Evolutionary conservation across 495 filamentous ascomycete species (phyloP).

Genomic region (Penicillium turbatum): DNA sequence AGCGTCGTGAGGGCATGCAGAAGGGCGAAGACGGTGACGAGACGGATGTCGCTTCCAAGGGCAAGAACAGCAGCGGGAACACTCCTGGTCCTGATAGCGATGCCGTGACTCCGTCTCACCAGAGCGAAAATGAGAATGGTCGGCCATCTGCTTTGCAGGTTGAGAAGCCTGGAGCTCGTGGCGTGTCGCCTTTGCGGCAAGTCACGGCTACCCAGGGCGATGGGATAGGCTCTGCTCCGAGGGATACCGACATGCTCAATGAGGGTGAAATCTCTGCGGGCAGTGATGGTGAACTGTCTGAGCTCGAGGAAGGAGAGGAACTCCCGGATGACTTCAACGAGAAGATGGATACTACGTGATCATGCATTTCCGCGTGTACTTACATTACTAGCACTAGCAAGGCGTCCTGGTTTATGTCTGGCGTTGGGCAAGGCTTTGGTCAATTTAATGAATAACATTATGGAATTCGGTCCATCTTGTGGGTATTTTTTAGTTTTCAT

Average conservation of each 20-base stretch:
- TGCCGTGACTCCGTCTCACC: constrained; percentile 44
- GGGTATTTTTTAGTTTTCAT: constrained; percentile 16
- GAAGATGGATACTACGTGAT: constrained; percentile 65
- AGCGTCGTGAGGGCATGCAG: constrained; percentile 73
- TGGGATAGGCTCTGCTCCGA: constrained; percentile 35
- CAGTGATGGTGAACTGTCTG: constrained; percentile 35
- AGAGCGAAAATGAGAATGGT: constrained; percentile 42
- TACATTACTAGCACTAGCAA: constrained; percentile 30
- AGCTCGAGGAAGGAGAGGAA: constrained; percentile 46
- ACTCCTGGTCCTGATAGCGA: constrained; percentile 63
- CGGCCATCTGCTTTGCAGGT: constrained; percentile 34
- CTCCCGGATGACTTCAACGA: constrained; percentile 51
- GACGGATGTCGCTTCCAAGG: constrained; percentile 52
- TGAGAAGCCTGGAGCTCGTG: constrained; percentile 31
- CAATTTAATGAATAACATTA: constrained; percentile 15
- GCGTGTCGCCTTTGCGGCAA: constrained; percentile 42
- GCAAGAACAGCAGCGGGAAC: constrained; percentile 50
- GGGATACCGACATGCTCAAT: constrained; percentile 55
- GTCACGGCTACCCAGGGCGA: constrained; percentile 30
- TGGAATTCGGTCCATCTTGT: not conserved
- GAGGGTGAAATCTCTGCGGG: constrained; percentile 59
- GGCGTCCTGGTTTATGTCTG: constrained; percentile 28
- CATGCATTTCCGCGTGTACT: constrained; percentile 11
- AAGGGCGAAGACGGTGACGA: constrained; percentile 70
- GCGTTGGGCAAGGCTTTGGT: constrained; percentile 24